These are phyloP conservation scores for Penicillium ochrochloron DNA, from an alignment of 495 filamentous ascomycete species.

Conservation along the genomic window DNA sequence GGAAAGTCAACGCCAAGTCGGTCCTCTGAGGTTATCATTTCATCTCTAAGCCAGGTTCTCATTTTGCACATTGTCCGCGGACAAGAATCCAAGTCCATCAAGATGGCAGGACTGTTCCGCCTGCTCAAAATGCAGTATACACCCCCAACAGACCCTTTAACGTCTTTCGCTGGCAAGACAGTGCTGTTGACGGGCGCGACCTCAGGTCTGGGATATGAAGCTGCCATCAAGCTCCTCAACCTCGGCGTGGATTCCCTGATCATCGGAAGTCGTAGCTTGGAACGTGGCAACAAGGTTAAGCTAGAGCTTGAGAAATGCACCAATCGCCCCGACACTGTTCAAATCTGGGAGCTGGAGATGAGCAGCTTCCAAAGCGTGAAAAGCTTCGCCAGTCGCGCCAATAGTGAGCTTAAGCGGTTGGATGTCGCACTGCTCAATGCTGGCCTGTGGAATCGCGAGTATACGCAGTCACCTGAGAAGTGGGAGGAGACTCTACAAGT, in stretches of 20 bases:
- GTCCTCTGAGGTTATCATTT: neutral
- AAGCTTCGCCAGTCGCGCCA: slow-evolving; percentile 47
- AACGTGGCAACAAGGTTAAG: slow-evolving; percentile 53
- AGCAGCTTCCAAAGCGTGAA: slow-evolving; percentile 53
- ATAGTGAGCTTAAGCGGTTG: slow-evolving; percentile 41
- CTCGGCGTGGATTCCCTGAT: slow-evolving; percentile 47
- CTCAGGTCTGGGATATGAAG: slow-evolving; percentile 54
- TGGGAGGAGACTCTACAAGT: slow-evolving; percentile 63
- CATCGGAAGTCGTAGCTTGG: slow-evolving; percentile 45
- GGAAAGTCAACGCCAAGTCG: neutral
- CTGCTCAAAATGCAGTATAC: slow-evolving; percentile 45
- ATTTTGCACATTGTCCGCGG: neutral
- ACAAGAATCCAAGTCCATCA: slow-evolving; percentile 4
- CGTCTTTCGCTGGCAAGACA: slow-evolving; percentile 52
- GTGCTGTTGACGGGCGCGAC: slow-evolving; percentile 63
- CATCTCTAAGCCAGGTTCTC: neutral
- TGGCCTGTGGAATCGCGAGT: slow-evolving; percentile 46
- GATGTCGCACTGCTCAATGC: slow-evolving; percentile 55
- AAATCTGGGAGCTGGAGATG: slow-evolving; percentile 62
- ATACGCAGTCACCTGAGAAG: slow-evolving; percentile 43
- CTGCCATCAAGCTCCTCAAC: slow-evolving; percentile 51
- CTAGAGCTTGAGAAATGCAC: slow-evolving; percentile 51
- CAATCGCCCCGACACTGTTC: slow-evolving; percentile 43
- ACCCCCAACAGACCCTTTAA: slow-evolving; percentile 41
- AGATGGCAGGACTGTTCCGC: slow-evolving; percentile 45